Evolutionary conservation across 106 monocot species (phyloP), one percentile per base, ranked within the genome.

Genomic region (Dendrobium chrysotoxum): DNA sequence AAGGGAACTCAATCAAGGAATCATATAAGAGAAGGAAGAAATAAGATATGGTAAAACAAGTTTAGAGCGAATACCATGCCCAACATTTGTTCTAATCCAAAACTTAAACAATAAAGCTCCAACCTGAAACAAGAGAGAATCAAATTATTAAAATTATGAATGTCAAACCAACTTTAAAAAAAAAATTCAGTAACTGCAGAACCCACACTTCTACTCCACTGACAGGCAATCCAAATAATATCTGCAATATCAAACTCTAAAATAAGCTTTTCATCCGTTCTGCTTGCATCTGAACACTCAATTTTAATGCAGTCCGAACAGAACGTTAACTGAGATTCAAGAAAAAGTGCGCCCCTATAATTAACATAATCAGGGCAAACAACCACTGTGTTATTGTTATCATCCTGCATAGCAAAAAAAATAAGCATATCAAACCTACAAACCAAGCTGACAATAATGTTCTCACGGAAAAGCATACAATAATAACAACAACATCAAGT

Each of bases 161-260:
- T 1, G 30, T 23, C 41, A 25, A 76, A 50, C 0, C 47, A 76
- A 21, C 47, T n/a, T 23, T 61, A 25, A 76, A 41, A 44, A 76
- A 70, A 28, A 13, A 50, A 16, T 2, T 50, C 11, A 11, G 40
- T 15, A 50, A 2, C 28, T 47, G 12, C 25, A 76, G 11, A 25
- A 76, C 76, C 76, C 47, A 76, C 76, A 76, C 76, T 76, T 76
- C 45, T 47, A 76, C 76, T 76, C 76, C 76, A 46, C 26, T 50
- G 76, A 76, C 47, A 47, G 13, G 45, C 13, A 76, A 76, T 76
- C 25, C 47, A 15, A 12, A 76, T 76, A 23, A 76, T 47, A 76
- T 50, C 76, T 17, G 76, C 44, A 47, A 76, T 76, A 47, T 76
- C 76, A 76, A 26, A 47, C 25, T 18, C 76, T 76, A 76, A 47